A percentile compares a stretch with the other conserved stretches of the same genome.
Evolutionary conservation across 1,139 yeast genomes (phyloP).

Genomic region (Magnusiomyces sp.): DNA sequence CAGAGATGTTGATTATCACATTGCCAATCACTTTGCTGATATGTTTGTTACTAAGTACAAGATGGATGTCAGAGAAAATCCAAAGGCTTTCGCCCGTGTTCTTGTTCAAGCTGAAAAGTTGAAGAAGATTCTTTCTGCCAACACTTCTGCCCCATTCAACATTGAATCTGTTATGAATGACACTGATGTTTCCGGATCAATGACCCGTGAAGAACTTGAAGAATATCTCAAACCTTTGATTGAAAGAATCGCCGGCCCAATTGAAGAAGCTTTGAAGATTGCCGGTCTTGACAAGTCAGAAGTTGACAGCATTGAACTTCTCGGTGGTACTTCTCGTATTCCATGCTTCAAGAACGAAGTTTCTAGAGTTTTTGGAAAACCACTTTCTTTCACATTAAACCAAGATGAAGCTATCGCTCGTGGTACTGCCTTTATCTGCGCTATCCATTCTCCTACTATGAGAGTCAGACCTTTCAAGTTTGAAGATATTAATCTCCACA

Average conservation of each 20-base stretch:
- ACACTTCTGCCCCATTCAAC: constrained; percentile 88
- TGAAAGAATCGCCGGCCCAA: constrained; percentile 65
- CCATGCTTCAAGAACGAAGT: constrained; percentile 83
- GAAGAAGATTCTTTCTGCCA: constrained; percentile 95
- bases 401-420: constrained; percentile 99
- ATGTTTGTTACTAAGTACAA: constrained; percentile 87
- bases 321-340: constrained; percentile 98
- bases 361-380: constrained; percentile 74
- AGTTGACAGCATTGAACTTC: constrained; percentile 83
- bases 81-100: constrained; percentile 93
- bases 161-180: constrained; percentile 97
- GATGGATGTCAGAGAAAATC: constrained; percentile 81
- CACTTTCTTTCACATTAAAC: constrained; percentile 87
- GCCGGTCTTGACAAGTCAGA: constrained; percentile 69
- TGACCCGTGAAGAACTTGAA: constrained; percentile 90
- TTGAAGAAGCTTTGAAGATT: constrained; percentile 71
- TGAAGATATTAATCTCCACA: constrained; percentile 86
- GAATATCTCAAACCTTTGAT: constrained; percentile 77
- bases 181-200: constrained; percentile 84
- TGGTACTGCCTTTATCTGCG: constrained; percentile 98
- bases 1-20: constrained; percentile 88
- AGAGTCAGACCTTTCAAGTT: constrained; percentile 98
- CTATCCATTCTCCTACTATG: constrained; percentile 97
- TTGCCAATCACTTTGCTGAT: constrained; percentile 89
- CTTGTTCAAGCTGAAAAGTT: constrained; percentile 84